Evolutionary conservation across 805 yeast species (phyloP).

Genomic region (Monosporozyma yasuniensis): DNA sequence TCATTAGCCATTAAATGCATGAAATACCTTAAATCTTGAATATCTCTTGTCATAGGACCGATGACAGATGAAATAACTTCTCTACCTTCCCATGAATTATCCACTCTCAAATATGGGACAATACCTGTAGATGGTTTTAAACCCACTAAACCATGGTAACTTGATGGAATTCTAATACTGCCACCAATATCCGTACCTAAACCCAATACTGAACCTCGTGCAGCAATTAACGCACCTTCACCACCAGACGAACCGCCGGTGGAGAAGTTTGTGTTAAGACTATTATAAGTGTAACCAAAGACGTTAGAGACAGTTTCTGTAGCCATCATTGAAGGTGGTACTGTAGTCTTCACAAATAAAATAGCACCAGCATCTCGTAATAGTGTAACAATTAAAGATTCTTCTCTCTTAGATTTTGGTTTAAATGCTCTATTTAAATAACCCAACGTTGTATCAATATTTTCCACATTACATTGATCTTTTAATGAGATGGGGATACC

Average conservation of each 20-base stretch:
- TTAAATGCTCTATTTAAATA: slow-evolving; percentile 13
- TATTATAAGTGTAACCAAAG: slow-evolving; percentile 46
- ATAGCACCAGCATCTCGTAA: slow-evolving; percentile 40
- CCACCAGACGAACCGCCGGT: slow-evolving; percentile 60
- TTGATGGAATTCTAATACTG: slow-evolving; percentile 52
- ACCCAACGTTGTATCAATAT: slow-evolving; percentile 19
- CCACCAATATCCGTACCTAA: slow-evolving; percentile 61
- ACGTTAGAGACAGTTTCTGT: slow-evolving; percentile 47
- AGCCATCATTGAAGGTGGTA: slow-evolving; percentile 57
- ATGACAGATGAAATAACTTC: slow-evolving; percentile 47
- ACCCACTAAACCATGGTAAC: slow-evolving; percentile 38
- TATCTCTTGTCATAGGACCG: slow-evolving; percentile 45
- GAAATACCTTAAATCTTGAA: slow-evolving; percentile 33
- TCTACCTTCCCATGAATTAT: slow-evolving; percentile 40
- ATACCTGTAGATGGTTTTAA: slow-evolving; percentile 17
- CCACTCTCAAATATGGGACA: slow-evolving; percentile 28
- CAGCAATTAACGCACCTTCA: slow-evolving; percentile 48
- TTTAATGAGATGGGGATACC: slow-evolving; percentile 60
- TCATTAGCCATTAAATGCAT: slow-evolving; percentile 29
- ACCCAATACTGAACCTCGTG: slow-evolving; percentile 47
- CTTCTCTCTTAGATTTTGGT: slow-evolving; percentile 11
- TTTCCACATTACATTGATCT: slow-evolving; percentile 28
- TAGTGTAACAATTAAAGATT: slow-evolving; percentile 16
- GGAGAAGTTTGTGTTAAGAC: slow-evolving; percentile 41
- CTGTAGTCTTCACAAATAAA: slow-evolving; percentile 48